These are phyloP conservation scores for Centaurea solstitialis DNA, from an alignment of 129 eudicot species.

Conservation along the genomic window DNA sequence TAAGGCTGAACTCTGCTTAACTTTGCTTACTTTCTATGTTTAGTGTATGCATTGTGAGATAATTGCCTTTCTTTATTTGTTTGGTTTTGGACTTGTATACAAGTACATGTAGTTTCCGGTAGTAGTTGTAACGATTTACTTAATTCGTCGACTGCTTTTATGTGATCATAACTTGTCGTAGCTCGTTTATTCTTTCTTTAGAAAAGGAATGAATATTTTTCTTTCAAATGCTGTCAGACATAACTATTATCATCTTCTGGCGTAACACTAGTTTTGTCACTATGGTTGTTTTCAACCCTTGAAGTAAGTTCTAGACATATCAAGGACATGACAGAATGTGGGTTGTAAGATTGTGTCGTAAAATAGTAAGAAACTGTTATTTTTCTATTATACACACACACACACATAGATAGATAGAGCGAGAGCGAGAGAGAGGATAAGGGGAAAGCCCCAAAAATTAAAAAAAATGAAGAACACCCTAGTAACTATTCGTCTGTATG, in stretches of 20 bases:
- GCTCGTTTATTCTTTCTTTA: neutral
- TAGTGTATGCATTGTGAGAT: neutral
- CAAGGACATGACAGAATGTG: neutral
- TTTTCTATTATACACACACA: neutral
- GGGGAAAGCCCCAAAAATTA: neutral
- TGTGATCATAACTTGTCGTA: neutral
- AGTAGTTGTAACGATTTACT: neutral
- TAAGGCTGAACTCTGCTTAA: neutral
- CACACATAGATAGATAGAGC: too few relatives aligned
- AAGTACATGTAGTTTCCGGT: neutral
- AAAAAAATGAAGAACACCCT: neutral
- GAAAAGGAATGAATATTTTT: neutral
- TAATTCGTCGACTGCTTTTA: neutral
- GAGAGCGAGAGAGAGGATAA: neutral
- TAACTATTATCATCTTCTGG: neutral
- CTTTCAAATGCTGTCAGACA: neutral
- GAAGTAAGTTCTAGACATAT: neutral
- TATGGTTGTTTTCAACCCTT: neutral
- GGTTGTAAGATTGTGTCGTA: neutral
- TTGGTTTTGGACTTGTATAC: neutral
- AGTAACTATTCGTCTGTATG: neutral
- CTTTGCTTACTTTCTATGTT: neutral
- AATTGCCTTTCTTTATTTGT: neutral
- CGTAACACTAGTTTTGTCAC: neutral
- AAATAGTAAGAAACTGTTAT: neutral